These are phyloP conservation scores for Mollisiaceae sp. DNA, from an alignment of 2,329 filamentous ascomycete genomes.

Conservation along the genomic window DNA sequence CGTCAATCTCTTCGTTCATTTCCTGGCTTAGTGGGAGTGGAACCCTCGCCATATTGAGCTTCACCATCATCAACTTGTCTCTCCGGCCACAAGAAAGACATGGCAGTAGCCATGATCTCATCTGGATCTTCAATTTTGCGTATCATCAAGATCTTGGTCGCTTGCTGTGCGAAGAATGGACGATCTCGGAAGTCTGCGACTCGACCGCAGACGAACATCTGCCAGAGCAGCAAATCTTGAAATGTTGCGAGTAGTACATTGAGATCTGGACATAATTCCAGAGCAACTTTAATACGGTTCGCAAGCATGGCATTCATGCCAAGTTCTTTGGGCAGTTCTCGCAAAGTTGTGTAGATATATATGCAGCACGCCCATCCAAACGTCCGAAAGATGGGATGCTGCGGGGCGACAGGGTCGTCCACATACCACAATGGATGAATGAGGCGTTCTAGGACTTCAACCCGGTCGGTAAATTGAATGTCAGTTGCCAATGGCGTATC, in stretches of 20 bases:
- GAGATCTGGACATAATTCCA: conserved; percentile 30
- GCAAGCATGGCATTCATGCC: conserved; percentile 32
- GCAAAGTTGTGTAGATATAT: conserved; percentile 32
- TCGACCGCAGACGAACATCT: conserved; percentile 33
- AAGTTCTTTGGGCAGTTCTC: conserved; percentile 31
- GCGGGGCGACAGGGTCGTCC: conserved; percentile 22
- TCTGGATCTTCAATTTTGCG: conserved; percentile 25
- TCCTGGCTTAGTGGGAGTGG: not conserved
- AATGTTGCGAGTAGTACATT: conserved; percentile 36
- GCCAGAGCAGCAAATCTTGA: conserved; percentile 35
- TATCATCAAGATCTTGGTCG: conserved; percentile 29
- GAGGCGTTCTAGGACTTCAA: conserved; percentile 33
- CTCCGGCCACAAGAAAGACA: conserved; percentile 33
- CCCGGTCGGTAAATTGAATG: conserved; percentile 32
- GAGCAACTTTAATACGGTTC: conserved; percentile 21
- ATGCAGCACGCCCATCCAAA: conserved; percentile 34
- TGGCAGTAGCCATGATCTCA: conserved; percentile 26
- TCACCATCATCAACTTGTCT: not conserved
- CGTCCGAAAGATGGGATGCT: conserved; percentile 31
- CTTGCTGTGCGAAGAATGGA: conserved; percentile 32
- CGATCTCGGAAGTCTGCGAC: conserved; percentile 30
- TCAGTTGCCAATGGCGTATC: conserved; percentile 26
- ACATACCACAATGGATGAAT: conserved; percentile 32
- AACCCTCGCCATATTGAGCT: not conserved
- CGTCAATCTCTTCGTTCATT: not conserved